These are phyloP conservation scores for Alternaria sp. DNA, from an alignment of 2,329 filamentous ascomycete species.

Conservation along the genomic window DNA sequence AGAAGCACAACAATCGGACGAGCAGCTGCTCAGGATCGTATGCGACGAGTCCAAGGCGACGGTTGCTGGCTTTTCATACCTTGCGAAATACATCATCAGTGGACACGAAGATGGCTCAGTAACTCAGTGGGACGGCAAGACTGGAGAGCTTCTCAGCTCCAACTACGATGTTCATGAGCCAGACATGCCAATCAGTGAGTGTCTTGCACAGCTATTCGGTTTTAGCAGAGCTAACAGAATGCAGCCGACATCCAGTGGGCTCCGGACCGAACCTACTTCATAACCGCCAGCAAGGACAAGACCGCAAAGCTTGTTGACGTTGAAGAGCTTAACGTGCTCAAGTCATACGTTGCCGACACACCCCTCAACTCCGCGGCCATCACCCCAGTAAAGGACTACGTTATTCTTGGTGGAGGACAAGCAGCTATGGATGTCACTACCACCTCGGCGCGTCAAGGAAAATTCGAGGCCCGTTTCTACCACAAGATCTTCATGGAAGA, in stretches of 20 bases:
- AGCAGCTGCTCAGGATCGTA: constrained; percentile 84
- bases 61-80: constrained; percentile 94
- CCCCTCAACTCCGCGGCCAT: constrained; percentile 96
- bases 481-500: constrained; percentile 99
- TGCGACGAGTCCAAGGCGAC: constrained; percentile 94
- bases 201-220: background rate
- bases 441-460: constrained; percentile 91
- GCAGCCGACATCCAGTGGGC: constrained; percentile 94
- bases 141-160: constrained; percentile 81
- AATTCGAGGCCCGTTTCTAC: constrained; percentile 99
- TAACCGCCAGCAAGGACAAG: constrained; percentile 98
- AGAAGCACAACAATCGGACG: constrained; percentile 82
- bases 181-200: constrained; percentile 73
- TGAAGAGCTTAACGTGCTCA: constrained; percentile 87
- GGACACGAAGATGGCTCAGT: constrained; percentile 96
- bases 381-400: constrained; percentile 94
- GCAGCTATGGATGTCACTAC: constrained; percentile 99
- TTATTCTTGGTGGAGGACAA: constrained; percentile 97
- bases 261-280: constrained; percentile 93
- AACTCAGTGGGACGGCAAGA: constrained; percentile 90
- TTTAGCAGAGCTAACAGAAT: constrained; percentile 64
- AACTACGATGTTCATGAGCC: constrained; percentile 85
- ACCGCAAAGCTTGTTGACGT: constrained; percentile 89
- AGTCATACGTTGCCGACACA: constrained; percentile 91
- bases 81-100: constrained; percentile 95